These are phyloP conservation scores for Cymbidium sinense DNA, from an alignment of 106 monocot genomes.

Conservation along the genomic window DNA sequence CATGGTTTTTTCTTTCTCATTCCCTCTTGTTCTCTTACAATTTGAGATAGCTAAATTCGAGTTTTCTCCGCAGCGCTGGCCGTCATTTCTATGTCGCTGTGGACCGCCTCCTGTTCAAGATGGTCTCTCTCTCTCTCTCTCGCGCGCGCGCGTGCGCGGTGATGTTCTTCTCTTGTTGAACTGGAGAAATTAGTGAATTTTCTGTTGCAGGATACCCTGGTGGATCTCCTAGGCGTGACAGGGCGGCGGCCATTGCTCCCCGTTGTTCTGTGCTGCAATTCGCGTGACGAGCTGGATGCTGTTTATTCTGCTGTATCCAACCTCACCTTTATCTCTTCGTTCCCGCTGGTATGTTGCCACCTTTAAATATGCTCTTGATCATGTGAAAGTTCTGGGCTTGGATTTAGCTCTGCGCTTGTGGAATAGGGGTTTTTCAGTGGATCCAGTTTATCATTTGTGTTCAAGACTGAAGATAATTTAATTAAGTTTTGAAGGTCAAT, in stretches of 20 bases:
- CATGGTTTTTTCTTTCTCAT: constrained; percentile 8
- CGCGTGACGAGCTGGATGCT: constrained; percentile 87
- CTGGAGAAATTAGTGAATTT: not conserved
- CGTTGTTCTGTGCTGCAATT: constrained; percentile 80
- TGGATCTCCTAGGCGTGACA: constrained; percentile 85
- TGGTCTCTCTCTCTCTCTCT: constrained; percentile 29
- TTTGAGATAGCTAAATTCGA: not conserved
- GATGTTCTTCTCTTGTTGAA: not conserved
- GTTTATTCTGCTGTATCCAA: constrained; percentile 69
- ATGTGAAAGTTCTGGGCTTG: not conserved
- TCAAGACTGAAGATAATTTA: not conserved
- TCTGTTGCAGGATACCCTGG: constrained; percentile 55
- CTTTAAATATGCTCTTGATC: not conserved
- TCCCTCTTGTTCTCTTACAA: too few species aligned
- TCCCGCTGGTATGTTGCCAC: constrained; percentile 45
- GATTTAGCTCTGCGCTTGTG: too few species aligned
- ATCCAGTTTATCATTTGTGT: not conserved
- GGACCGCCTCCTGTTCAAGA: constrained; percentile 83
- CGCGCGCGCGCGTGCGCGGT: not conserved
- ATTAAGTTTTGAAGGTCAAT: not conserved
- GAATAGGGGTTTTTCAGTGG: not conserved
- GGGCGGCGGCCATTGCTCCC: constrained; percentile 59
- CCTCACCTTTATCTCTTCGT: constrained; percentile 70
- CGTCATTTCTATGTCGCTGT: constrained; percentile 87
- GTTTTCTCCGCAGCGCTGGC: constrained; percentile 22